phyloP scores from a whole-genome alignment of 2,329 filamentous ascomycete genomes.

The Tolypocladium endophyticum region DNA sequence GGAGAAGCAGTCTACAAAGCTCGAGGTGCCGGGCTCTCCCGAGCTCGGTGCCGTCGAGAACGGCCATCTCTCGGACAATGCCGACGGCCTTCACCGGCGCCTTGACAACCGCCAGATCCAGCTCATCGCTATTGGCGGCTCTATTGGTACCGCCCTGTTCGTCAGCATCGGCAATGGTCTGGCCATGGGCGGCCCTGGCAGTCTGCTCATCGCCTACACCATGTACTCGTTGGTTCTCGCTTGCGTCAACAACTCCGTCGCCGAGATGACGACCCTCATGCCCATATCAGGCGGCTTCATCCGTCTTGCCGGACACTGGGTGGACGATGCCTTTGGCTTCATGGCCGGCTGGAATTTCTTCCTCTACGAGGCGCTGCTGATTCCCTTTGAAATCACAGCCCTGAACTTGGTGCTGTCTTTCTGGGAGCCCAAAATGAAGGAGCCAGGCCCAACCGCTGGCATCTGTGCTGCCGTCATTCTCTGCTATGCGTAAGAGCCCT shows the following conservation, averaged over 20 bases:
- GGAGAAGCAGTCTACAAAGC: conserved; percentile 16
- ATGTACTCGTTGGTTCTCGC: conserved; percentile 45
- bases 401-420: conserved; percentile 31
- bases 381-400: conserved; percentile 32
- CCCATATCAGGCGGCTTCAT: conserved; percentile 55
- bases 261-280: conserved; percentile 54
- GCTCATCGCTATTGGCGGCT: conserved; percentile 47
- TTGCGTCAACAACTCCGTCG: conserved; percentile 54
- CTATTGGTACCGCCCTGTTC: conserved; percentile 48
- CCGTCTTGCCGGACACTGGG: conserved; percentile 53
- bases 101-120: conserved; percentile 46
- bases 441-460: conserved; percentile 56
- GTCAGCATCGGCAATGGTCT: conserved; percentile 50
- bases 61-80: conserved; percentile 17
- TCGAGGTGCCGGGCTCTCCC: conserved; percentile 11
- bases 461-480: conserved; percentile 47
- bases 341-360: conserved; percentile 34
- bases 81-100: conserved; percentile 31
- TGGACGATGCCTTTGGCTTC: conserved; percentile 55
- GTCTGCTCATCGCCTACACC: conserved; percentile 47
- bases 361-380: conserved; percentile 31
- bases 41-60: conserved; percentile 14
- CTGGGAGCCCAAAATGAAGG: conserved; percentile 32
- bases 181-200: conserved; percentile 31
- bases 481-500: conserved; percentile 40